Percentiles rank a stretch among this genome's conserved stretches.
Conservation (phyloP, 2,329 filamentous ascomycete genomes). For the Sporothrix brunneoviolacea region DNA sequence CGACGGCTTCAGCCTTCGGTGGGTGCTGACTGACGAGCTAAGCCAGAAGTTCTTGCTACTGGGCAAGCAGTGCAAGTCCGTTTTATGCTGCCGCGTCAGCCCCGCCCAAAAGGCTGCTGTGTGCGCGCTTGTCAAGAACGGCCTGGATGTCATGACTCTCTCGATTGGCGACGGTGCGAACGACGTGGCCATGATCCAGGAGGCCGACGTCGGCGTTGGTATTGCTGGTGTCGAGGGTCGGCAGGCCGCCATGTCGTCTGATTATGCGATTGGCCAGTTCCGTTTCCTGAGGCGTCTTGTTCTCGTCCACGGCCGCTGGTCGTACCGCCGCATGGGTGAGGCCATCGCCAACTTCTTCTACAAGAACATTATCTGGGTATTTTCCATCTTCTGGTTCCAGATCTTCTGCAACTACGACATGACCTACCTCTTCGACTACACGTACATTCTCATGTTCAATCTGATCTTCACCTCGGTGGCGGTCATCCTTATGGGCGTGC, state of each 20-base stretch:
- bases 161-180: conserved; percentile 92
- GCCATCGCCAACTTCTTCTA: conserved; percentile 99
- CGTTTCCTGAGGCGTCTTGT: conserved; percentile 78
- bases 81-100: conserved; percentile 94
- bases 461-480: conserved; percentile 93
- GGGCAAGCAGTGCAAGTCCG: conserved; percentile 94
- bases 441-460: conserved; percentile 95
- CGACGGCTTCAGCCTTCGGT: conserved; percentile 86
- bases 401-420: conserved; percentile 95
- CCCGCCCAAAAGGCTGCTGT: conserved; percentile 97
- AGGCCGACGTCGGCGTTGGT: conserved; percentile 92
- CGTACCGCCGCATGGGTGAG: conserved; percentile 88
- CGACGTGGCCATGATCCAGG: conserved; percentile 96
- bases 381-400: conserved; percentile 95
- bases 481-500: conserved; percentile 89
- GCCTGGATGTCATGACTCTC: conserved; percentile 91
- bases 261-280: conserved; percentile 94
- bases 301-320: conserved; percentile 89
- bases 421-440: conserved; percentile 95
- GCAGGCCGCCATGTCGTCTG: conserved; percentile 91
- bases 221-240: conserved; percentile 90
- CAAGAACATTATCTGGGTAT: conserved; percentile 99
- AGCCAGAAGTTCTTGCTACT: conserved; percentile 90
- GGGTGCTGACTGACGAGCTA: conserved; percentile 73
- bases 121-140: conserved; percentile 89